A percentile compares a stretch with the other conserved stretches of the same genome.
These are phyloP conservation scores for Paramecium pentaurelia DNA, from an alignment of 73 alveolate genomes.

Conservation along the genomic window DNA sequence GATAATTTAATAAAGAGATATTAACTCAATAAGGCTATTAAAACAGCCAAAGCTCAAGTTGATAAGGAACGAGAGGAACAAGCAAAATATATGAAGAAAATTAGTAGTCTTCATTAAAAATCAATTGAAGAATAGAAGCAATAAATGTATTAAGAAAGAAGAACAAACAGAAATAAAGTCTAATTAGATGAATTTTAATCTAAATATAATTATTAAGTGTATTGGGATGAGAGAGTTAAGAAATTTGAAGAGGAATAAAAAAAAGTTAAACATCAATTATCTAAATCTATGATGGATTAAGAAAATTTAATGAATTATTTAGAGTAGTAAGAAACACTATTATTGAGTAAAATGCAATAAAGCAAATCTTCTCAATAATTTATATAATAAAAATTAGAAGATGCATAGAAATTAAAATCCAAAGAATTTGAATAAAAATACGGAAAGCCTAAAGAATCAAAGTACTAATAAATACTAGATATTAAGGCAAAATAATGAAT, in stretches of 20 bases:
- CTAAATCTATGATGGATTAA: background rate
- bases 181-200: background rate
- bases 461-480: background rate
- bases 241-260: background rate
- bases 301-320: background rate
- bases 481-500: background rate
- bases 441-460: slow-evolving; percentile 12
- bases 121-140: background rate
- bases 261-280: background rate
- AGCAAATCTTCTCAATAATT: background rate
- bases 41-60: background rate
- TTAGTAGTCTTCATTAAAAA: background rate
- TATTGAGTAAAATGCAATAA: background rate
- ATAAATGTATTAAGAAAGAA: background rate
- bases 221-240: background rate
- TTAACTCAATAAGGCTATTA: background rate
- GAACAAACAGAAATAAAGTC: background rate
- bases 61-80: background rate
- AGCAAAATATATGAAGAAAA: background rate
- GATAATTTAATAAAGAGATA: background rate
- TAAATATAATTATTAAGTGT: background rate
- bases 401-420: background rate
- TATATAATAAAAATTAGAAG: background rate
- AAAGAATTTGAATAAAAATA: slow-evolving; percentile 6
- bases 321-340: background rate